Evolutionary conservation across 75 land plant genomes (phyloP), one percentile per base, ranked within the genome.

Genomic region (Cryptomeria japonica): DNA sequence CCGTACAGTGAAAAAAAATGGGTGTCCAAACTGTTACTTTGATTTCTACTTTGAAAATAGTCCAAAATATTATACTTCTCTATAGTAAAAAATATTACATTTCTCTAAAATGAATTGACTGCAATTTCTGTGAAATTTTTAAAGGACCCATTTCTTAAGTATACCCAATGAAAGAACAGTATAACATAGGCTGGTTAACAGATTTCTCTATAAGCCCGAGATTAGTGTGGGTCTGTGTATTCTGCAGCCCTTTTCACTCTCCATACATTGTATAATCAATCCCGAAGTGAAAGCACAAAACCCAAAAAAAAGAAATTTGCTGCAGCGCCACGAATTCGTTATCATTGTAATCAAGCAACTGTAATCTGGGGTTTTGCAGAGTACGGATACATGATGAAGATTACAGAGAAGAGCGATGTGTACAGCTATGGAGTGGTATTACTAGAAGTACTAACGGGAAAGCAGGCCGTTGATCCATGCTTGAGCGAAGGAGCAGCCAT

Each of bases 331-430:
- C 28, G 70, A 25, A 28, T 64, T 64, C n/a, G 0, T 64, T 64
- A 5, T 22, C 70, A 32, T n/a, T 75, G 16, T 75, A 75, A 75
- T 3, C 14, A 3, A 75, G 3, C 37, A 75, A 75, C 13, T 34
- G 7, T 87, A n/a, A 85, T 36, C 1, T 49, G 36, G 49, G 47
- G 22, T 32, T 83, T 34, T 88, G 80, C 96, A 96, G 97, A 96
- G 83, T 96, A 95, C 83, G 96, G 97, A n/a, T 93, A 93, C 90
- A 93, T 91, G 90, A 90, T 93, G 92, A 95, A 95, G 89, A 96
- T 96, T 37, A 95, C 97, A 41, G 97, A 96, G 90, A 96, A 96
- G 90, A 96, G 96, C 86, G 97, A 96, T 39, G 97, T 96, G 14
- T 95, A 95, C 86, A 96, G 97, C 93, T 95, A 89, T 80, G 97